Conservation (phyloP, 208 protist genomes). For the Herpetomonas tarakana region DNA sequence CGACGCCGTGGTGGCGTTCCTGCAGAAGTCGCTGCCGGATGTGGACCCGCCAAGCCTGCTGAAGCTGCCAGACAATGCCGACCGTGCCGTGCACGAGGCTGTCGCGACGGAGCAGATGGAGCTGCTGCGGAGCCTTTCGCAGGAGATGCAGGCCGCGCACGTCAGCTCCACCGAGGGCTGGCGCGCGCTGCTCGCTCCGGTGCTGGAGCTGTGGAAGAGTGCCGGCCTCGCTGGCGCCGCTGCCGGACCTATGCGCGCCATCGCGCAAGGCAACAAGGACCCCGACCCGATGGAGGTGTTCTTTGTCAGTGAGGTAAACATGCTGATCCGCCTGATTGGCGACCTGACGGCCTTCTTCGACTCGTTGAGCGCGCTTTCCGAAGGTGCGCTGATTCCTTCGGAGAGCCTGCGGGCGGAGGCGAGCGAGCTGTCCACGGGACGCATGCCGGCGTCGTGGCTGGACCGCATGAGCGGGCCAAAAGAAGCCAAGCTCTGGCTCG, state of each 20-base stretch:
- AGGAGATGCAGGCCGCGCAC: conserved; percentile 2
- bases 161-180: conserved; percentile 74
- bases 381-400: conserved; percentile 85
- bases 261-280: conserved; percentile 19
- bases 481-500: conserved; percentile 80
- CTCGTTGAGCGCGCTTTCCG: conserved; percentile 66
- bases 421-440: conserved; percentile 73
- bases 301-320: conserved; percentile 86
- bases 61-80: conserved; percentile 92
- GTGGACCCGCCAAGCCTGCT: conserved; percentile 80
- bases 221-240: conserved; percentile 25
- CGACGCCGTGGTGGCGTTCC: conserved; percentile 43
- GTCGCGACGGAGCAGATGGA: conserved; percentile 43
- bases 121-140: conserved; percentile 77
- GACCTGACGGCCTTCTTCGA: conserved; percentile 63
- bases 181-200: conserved; percentile 71
- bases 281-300: conserved; percentile 89
- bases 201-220: conserved; percentile 84
- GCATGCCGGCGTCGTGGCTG: conserved; percentile 85
- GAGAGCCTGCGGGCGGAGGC: conserved; percentile 59
- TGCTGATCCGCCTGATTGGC: conserved; percentile 56
- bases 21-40: conserved; percentile 62
- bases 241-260: conserved; percentile 5
- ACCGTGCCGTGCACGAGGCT: conserved; percentile 87
- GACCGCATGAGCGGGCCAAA: conserved; percentile 83